Evolutionary conservation across 257 asterid genomes (phyloP), one percentile per base, ranked within the genome.

Genomic region (Gentiana straminea): DNA sequence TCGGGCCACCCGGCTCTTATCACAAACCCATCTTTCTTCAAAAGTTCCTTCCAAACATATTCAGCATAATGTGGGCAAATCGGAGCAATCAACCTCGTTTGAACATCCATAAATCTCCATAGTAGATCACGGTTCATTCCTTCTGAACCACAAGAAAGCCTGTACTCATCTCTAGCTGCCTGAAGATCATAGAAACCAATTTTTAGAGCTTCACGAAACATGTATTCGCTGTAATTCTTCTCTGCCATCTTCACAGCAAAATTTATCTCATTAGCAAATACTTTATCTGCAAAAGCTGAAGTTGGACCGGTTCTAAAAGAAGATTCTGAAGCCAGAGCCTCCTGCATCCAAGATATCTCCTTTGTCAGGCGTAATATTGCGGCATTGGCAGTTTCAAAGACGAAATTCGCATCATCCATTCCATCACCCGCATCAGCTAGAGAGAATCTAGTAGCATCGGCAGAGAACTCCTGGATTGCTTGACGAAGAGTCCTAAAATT

Each of bases 391-490:
- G 98, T 87, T 69, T 87, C 96, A 46, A 84, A 84, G 54, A 84
- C 96, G 59, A 87, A 87, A 70, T 87, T 87, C 34, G 98, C 95
- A 48, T 91, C 98, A 41, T 91, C 98, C 95, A 91, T 83, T 12
- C 96, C 95, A 33, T 91, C 98, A 68, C 96, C 98, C 0, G 98
- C 98, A 77, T 91, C 98, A 5, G 98, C 98, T 52, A 91, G 95
- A 2, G 98, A 70, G 71, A 91, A 91, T 57, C 96, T 73, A 2
- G 95, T 85, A 48, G 96, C 98, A 68, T 91, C 96, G 51, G 96
- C 98, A n/a, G 96, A 87, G 63, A 87, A 91, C 65, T 84, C 96
- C 62, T 79, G 81, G 37, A 91, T 87, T 49, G 98, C 95, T 81
- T 87, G 59, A 6, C 94, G 89, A 48, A 91, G 79, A 13, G 98